Evolutionary conservation across 2,329 filamentous ascomycete genomes (phyloP).

Genomic region (Phaeosphaeria sp.): DNA sequence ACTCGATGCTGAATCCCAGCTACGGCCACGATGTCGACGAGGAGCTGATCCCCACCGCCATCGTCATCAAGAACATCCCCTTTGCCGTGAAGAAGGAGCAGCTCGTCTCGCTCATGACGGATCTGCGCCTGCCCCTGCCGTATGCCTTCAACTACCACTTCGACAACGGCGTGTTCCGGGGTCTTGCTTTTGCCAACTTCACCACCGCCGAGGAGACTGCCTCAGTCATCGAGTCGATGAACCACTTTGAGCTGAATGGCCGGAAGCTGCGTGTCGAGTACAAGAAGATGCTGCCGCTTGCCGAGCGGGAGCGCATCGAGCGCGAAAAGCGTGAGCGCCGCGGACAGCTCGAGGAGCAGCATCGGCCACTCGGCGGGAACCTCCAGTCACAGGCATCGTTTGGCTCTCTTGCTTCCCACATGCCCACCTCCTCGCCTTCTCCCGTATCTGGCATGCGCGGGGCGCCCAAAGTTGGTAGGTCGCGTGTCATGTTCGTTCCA

Average conservation of each 20-base stretch:
- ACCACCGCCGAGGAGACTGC: slow-evolving; percentile 94
- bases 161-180: slow-evolving; percentile 95
- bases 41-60: slow-evolving; percentile 95
- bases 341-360: slow-evolving; percentile 96
- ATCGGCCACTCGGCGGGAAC: slow-evolving; percentile 73
- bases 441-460: slow-evolving; percentile 66
- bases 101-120: slow-evolving; percentile 90
- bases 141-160: slow-evolving; percentile 99
- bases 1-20: slow-evolving; percentile 49
- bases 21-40: slow-evolving; percentile 68
- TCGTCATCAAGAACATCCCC: slow-evolving; percentile 99
- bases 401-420: slow-evolving; percentile 73
- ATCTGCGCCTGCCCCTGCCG: slow-evolving; percentile 89
- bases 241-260: slow-evolving; percentile 93
- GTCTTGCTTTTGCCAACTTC: slow-evolving; percentile 97
- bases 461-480: slow-evolving; percentile 53
- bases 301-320: slow-evolving; percentile 94
- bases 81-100: slow-evolving; percentile 98
- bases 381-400: slow-evolving; percentile 87
- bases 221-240: slow-evolving; percentile 90
- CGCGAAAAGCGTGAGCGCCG: slow-evolving; percentile 95
- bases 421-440: slow-evolving; percentile 70
- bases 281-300: slow-evolving; percentile 98
- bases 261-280: slow-evolving; percentile 96
- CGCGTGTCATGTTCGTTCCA: slow-evolving; percentile 9